Evolutionary conservation across 2,329 filamentous ascomycete genomes (phyloP).

Genomic region (Pseudogymnoascus sp.): DNA sequence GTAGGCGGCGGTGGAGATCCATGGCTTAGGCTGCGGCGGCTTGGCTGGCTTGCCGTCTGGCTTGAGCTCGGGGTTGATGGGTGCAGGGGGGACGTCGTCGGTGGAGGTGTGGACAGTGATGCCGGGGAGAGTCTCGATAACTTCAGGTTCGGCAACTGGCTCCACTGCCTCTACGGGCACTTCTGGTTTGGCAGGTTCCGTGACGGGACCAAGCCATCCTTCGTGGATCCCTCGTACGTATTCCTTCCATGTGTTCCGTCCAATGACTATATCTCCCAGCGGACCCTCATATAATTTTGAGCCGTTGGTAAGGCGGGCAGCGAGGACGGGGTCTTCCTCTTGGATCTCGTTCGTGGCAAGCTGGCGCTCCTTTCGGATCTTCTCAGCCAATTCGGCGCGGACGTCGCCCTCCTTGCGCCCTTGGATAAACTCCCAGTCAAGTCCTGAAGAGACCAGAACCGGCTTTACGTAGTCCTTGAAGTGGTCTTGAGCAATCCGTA

Average conservation of each 20-base stretch:
- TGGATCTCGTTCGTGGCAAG: slow-evolving; percentile 26
- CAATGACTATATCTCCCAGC: slow-evolving; percentile 79
- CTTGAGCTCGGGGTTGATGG: slow-evolving; percentile 23
- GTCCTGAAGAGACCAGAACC: slow-evolving; percentile 73
- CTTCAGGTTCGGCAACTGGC: slow-evolving; percentile 18
- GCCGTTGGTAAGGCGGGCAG: slow-evolving; percentile 55
- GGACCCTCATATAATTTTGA: slow-evolving; percentile 64
- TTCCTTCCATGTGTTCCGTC: slow-evolving; percentile 93
- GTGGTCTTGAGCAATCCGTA: slow-evolving; percentile 81
- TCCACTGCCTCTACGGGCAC: slow-evolving; percentile 16
- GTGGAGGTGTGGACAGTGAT: slow-evolving; percentile 23
- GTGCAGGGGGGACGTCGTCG: slow-evolving; percentile 20
- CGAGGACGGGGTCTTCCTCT: slow-evolving; percentile 51
- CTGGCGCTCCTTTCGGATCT: slow-evolving; percentile 63
- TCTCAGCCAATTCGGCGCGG: slow-evolving; percentile 75
- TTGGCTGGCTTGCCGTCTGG: slow-evolving; percentile 47
- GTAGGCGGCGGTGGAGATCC: slow-evolving; percentile 69
- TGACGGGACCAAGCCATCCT: slow-evolving; percentile 85
- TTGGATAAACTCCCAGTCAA: slow-evolving; percentile 96
- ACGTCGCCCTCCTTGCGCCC: slow-evolving; percentile 90
- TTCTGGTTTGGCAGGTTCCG: slow-evolving; percentile 42
- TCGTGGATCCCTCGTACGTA: slow-evolving; percentile 90
- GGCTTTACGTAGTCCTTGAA: slow-evolving; percentile 96
- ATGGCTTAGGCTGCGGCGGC: slow-evolving; percentile 58
- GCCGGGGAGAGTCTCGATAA: slow-evolving; percentile 20